Percentiles rank a stretch among this genome's conserved stretches.
These are phyloP conservation scores for Leccinum uliginosum DNA, from an alignment of 768 basidiomycete genomes.

Conservation along the genomic window DNA sequence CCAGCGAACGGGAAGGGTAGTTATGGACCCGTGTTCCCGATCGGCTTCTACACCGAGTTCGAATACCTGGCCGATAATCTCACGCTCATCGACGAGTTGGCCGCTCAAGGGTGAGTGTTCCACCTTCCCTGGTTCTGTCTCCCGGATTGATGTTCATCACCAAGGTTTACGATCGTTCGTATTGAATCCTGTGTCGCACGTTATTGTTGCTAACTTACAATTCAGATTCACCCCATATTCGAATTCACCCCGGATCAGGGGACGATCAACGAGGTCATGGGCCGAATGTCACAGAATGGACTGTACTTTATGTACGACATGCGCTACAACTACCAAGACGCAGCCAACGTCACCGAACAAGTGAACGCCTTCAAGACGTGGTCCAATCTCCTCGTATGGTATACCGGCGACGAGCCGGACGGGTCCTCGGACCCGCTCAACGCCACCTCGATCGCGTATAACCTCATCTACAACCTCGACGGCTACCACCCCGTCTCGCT, in stretches of 20 bases:
- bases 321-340: conserved; percentile 65
- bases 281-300: conserved; percentile 62
- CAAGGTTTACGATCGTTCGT: conserved; percentile 29
- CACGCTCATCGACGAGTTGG: conserved; percentile 30
- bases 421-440: conserved; percentile 62
- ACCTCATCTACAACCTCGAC: conserved; percentile 57
- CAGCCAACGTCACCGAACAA: conserved; percentile 54
- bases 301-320: conserved; percentile 79
- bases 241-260: conserved; percentile 51
- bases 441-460: conserved; percentile 45
- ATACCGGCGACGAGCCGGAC: conserved; percentile 71
- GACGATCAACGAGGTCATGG: conserved; percentile 44
- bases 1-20: conserved; percentile 44
- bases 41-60: conserved; percentile 45
- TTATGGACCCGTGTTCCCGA: conserved; percentile 47
- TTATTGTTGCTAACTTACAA: conserved; percentile 5
- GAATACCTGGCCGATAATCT: conserved; percentile 17
- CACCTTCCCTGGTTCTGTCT: not conserved
- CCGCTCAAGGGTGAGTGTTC: conserved; percentile 23
- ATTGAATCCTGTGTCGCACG: not conserved
- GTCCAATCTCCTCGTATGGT: conserved; percentile 65
- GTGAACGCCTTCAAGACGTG: conserved; percentile 65
- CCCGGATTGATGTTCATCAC: not conserved
- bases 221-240: conserved; percentile 66
- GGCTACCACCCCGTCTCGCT: conserved; percentile 66